Evolutionary conservation across 345 rosid genomes (phyloP).

Genomic region (Cochlearia excelsa): DNA sequence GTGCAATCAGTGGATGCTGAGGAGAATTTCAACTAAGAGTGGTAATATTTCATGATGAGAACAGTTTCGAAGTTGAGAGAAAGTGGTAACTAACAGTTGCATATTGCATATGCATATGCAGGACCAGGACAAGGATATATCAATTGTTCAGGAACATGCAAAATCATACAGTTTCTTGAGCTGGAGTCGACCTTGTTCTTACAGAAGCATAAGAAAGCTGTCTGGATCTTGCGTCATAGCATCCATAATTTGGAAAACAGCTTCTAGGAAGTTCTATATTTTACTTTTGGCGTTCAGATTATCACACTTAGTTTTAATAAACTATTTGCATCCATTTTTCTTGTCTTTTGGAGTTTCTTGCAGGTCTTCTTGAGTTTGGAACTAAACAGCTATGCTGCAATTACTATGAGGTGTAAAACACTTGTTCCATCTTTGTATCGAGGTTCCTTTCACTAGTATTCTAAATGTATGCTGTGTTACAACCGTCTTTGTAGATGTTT

Average conservation of each 20-base stretch:
- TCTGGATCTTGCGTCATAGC: neutral
- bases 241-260: constrained; percentile 3
- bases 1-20: neutral
- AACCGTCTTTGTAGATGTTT: neutral
- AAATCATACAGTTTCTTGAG: constrained; percentile 8
- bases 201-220: neutral
- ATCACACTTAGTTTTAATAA: constrained; percentile 1
- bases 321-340: constrained; percentile 7
- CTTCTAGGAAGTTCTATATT: constrained; percentile 16
- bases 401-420: constrained; percentile 25
- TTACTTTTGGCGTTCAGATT: neutral
- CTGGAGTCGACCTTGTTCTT: neutral
- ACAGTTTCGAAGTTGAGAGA: neutral
- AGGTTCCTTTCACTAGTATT: constrained; percentile 7
- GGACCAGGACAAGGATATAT: neutral
- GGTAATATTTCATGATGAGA: constrained; percentile 18
- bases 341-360: constrained; percentile 15
- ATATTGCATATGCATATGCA: constrained; percentile 10
- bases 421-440: constrained; percentile 19
- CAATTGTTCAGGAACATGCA: neutral
- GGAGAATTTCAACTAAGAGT: constrained; percentile 15
- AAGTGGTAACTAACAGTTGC: neutral
- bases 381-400: constrained; percentile 19
- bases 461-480: constrained; percentile 5
- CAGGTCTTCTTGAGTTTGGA: constrained; percentile 24